Evolutionary conservation across 495 filamentous ascomycete species (phyloP).

Genomic region (Talaromyces trachyspermus): DNA sequence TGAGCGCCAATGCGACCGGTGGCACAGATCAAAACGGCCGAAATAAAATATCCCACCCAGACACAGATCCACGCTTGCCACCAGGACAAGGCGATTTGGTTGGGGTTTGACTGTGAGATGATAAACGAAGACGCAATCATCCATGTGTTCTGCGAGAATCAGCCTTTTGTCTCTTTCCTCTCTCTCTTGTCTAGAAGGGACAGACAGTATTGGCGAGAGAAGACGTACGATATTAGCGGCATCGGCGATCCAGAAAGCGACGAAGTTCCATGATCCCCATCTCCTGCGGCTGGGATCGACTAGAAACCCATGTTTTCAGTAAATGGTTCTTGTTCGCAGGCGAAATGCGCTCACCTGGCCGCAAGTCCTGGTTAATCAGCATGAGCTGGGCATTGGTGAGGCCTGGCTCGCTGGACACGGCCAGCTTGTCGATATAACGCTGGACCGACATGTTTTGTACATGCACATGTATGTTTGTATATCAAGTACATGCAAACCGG

Average conservation of each 20-base stretch:
- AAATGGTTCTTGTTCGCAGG: background rate
- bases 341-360: constrained; percentile 52
- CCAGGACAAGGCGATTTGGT: constrained; percentile 67
- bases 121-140: constrained; percentile 90
- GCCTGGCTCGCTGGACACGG: constrained; percentile 68
- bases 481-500: no score
- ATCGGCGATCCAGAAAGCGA: constrained; percentile 89
- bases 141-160: constrained; percentile 67
- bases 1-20: constrained; percentile 85
- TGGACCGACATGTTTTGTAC: constrained; percentile 6
- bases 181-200: no score
- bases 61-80: constrained; percentile 93
- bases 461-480: no score
- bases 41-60: constrained; percentile 76
- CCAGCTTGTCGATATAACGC: constrained; percentile 43
- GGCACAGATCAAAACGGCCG: constrained; percentile 63
- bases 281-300: constrained; percentile 77
- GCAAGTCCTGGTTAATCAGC: constrained; percentile 85
- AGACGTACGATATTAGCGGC: constrained; percentile 77
- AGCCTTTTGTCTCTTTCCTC: constrained; percentile 2
- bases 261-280: constrained; percentile 86
- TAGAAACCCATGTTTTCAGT: constrained; percentile 12
- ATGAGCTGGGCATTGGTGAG: constrained; percentile 80
- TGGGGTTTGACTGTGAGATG: constrained; percentile 24
- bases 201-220: no score